These are phyloP conservation scores for Neurospora sp. DNA, from an alignment of 495 filamentous ascomycete genomes.

Conservation along the genomic window DNA sequence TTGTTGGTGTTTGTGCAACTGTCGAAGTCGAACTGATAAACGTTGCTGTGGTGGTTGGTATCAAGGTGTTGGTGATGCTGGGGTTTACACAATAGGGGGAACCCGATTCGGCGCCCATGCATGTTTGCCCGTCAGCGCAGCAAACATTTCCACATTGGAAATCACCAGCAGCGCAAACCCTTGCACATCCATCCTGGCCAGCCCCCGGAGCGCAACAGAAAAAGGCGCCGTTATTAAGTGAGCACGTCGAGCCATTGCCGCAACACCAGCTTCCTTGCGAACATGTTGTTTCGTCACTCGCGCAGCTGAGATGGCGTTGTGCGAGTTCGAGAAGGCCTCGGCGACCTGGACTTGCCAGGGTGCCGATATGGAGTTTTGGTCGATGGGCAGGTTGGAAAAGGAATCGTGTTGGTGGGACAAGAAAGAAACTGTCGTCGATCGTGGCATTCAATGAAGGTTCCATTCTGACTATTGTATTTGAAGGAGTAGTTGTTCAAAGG, in stretches of 20 bases:
- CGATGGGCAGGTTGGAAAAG: slow-evolving; percentile 6
- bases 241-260: slow-evolving; percentile 9
- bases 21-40: background rate
- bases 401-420: slow-evolving; percentile 1
- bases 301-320: slow-evolving; percentile 1
- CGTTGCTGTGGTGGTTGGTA: background rate
- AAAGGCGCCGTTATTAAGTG: slow-evolving; percentile 8
- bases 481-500: background rate
- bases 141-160: slow-evolving; percentile 17
- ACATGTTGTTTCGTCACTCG: slow-evolving; percentile 8
- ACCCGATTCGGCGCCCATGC: slow-evolving; percentile 4
- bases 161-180: slow-evolving; percentile 14
- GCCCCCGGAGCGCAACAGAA: slow-evolving; percentile 11
- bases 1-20: background rate
- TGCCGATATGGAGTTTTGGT: background rate
- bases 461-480: background rate
- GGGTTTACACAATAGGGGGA: slow-evolving; percentile 7
- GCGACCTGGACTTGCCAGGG: background rate
- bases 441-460: background rate
- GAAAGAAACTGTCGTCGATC: background rate
- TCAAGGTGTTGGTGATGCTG: background rate
- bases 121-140: slow-evolving; percentile 12
- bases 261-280: slow-evolving; percentile 15
- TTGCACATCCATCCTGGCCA: slow-evolving; percentile 2
- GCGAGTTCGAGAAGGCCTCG: background rate